phyloP scores from a whole-genome alignment of 768 basidiomycete species.

The Holtermanniella nyarrowii region DNA sequence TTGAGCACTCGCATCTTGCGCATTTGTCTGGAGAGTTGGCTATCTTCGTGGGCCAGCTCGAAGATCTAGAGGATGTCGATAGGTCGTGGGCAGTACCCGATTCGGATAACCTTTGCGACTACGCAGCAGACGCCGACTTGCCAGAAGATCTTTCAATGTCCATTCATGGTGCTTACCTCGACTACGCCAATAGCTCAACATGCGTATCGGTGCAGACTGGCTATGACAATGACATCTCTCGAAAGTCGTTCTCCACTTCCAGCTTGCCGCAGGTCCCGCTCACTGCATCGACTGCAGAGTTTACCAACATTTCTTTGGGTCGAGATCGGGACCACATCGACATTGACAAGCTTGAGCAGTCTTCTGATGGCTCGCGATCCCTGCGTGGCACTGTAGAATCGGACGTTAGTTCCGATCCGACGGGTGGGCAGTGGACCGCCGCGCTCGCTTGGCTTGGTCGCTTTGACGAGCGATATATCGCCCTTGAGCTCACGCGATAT shows the following conservation, averaged over 20 bases:
- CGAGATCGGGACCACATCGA: no score
- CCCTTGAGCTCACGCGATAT: constrained; percentile 72
- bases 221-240: background rate
- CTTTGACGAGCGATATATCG: constrained; percentile 47
- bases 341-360: no score
- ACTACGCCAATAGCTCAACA: background rate
- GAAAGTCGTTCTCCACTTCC: background rate
- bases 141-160: background rate
- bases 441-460: constrained; percentile 1
- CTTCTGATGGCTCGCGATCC: constrained; percentile 9
- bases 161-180: background rate
- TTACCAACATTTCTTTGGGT: background rate
- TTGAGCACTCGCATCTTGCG: constrained; percentile 24
- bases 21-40: constrained; percentile 31
- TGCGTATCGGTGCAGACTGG: background rate
- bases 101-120: background rate
- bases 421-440: background rate
- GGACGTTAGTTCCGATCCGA: background rate
- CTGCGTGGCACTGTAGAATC: constrained; percentile 8
- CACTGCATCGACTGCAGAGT: background rate
- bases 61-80: constrained; percentile 25
- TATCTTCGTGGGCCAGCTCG: constrained; percentile 16
- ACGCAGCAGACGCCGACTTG: background rate
- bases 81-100: constrained; percentile 23
- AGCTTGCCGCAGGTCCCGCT: background rate